Evolutionary conservation across 768 basidiomycete species (phyloP), one percentile per base, ranked within the genome.

Genomic region (Lentinula edodes): DNA sequence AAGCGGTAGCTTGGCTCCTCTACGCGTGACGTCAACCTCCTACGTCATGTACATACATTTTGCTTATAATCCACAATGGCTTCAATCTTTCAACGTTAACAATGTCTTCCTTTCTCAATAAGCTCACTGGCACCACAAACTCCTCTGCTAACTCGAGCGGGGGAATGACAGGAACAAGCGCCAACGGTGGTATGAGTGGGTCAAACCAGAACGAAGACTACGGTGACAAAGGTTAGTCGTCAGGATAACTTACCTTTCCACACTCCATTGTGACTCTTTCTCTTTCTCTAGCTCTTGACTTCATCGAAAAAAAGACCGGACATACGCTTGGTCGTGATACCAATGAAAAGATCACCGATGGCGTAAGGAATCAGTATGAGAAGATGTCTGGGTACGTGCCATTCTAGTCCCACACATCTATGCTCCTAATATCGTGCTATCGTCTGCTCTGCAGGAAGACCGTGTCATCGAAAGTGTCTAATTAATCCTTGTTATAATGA

Each of bases 91-190:
- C 1, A 39, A 46, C 16, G 6, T 1, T n/a, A 32, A 56, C 28
- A 45, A 56, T 56, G 55, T 56, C 55, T 43, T 56, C 55, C 41
- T 43, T 56, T 41, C 41, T 56, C 10, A 56, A 56, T 15, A 56
- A 56, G 23, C 55, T 56, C 13, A 16, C 32, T 5, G 52, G 52
- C 16, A n/a, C 28, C 51, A 32, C 34, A 8, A 39, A 23, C 28
- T 56, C 55, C 7, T 42, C 55, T 42, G n/a, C 42, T 9, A 43
- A 56, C 18, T 15, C 51, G 5, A 36, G 8, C n/a, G 35, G 16
- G 13, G 51, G 51, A 34, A 52, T 35, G 28, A 36, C 28, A 6
- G 51, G 6, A 1, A 18, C 28, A 16, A 56, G 6, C 20, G 12
- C 13, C 41, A 56, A 23, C 7, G 39, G n/a, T 9, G 20, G 38